phyloP scores from a whole-genome alignment of 352 stramenopile species.

The Globisporangium canariense region DNA sequence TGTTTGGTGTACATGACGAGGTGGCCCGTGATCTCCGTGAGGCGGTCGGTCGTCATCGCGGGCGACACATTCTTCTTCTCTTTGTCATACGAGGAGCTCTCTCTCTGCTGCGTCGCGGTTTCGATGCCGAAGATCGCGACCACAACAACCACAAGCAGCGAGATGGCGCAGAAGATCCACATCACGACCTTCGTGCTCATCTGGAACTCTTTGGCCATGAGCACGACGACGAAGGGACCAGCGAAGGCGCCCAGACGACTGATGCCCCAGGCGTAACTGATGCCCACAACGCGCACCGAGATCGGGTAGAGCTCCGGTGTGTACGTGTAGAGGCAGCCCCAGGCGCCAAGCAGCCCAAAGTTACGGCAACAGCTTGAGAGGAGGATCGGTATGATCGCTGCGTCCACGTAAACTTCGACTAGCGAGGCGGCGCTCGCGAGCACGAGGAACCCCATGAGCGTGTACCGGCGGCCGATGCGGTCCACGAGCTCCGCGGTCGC shows the following conservation, averaged over 20 bases:
- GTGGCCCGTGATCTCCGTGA: neutral
- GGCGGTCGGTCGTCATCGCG: neutral
- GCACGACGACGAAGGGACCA: neutral
- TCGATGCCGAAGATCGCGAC: conserved; percentile 1
- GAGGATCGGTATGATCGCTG: neutral
- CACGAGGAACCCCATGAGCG: neutral
- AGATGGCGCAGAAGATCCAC: conserved; percentile 5
- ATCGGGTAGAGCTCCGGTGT: conserved; percentile 27
- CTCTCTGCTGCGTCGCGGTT: neutral
- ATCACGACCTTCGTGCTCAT: conserved; percentile 3
- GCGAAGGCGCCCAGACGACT: neutral
- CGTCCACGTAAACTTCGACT: conserved; percentile 1
- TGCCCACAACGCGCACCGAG: conserved; percentile 17
- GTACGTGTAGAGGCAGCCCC: conserved; percentile 25
- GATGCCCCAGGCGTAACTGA: conserved; percentile 9
- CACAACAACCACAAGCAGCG: neutral
- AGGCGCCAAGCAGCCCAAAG: conserved; percentile 19
- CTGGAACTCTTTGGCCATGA: neutral
- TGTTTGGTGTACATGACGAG: neutral
- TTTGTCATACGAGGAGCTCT: neutral
- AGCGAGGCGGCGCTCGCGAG: neutral
- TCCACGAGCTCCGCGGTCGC: neutral
- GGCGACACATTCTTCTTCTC: neutral
- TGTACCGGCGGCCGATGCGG: conserved; percentile 2
- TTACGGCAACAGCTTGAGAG: neutral